A percentile compares a stretch with the other conserved stretches of the same genome.
Conservation (phyloP, 208 protist genomes). For the Trypanosoma rangeli region DNA sequence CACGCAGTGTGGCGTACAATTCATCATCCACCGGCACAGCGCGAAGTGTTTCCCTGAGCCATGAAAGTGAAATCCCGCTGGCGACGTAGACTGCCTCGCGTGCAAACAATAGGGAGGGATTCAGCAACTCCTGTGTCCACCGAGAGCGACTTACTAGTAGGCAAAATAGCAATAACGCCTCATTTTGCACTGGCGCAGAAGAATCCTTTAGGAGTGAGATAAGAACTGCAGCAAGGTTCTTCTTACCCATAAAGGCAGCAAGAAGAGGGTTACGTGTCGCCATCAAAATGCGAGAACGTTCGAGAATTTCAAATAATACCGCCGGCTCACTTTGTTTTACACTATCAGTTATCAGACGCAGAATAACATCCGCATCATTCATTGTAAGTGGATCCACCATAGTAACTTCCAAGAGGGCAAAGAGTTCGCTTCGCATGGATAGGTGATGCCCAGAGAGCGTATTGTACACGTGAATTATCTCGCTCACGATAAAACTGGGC, state of each 20-base stretch:
- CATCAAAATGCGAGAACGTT: constrained; percentile 50
- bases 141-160: constrained; percentile 66
- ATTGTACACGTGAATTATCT: constrained; percentile 29
- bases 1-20: constrained; percentile 69
- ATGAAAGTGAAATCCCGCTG: constrained; percentile 68
- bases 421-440: constrained; percentile 46
- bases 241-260: constrained; percentile 56
- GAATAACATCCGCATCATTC: constrained; percentile 60
- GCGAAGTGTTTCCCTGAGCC: constrained; percentile 56
- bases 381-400: constrained; percentile 53
- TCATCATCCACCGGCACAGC: constrained; percentile 28
- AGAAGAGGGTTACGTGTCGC: constrained; percentile 41
- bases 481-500: constrained; percentile 58
- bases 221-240: constrained; percentile 52
- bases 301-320: constrained; percentile 44
- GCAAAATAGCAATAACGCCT: constrained; percentile 69
- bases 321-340: constrained; percentile 17
- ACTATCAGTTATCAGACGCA: constrained; percentile 21
- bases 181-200: constrained; percentile 41
- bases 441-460: constrained; percentile 11
- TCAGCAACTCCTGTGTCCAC: constrained; percentile 79
- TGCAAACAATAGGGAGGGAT: constrained; percentile 46
- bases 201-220: constrained; percentile 57
- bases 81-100: constrained; percentile 61
- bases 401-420: constrained; percentile 61